Evolutionary conservation across 2,329 filamentous ascomycete species (phyloP), one percentile per base, ranked within the genome.

Genomic region (Furcasterigmium furcatum): DNA sequence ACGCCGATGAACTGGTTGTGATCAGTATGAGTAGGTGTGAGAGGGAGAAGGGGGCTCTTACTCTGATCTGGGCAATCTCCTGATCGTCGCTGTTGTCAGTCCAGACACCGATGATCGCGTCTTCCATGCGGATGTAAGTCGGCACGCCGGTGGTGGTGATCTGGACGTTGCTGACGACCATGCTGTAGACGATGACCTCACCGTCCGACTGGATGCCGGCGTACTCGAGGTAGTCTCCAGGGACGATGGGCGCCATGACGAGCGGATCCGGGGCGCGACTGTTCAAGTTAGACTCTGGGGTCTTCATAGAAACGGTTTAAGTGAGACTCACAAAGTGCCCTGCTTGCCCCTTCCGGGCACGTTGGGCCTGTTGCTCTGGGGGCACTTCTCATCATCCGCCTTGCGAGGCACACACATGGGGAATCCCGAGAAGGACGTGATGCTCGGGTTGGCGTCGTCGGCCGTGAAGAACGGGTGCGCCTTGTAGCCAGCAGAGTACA

Each of bases 341-440:
- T 55, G 52, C 35, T 47, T 54, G 12, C 29, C 41, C 8, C 38
- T 43, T 5, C 35, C 36, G 3, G 44, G 12, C 9, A 52, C 35
- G 46, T 58, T 50, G 51, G 59, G 19, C 53, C 66, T 61, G 46
- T 71, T 71, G 12, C 59, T 60, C 10, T 48, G 38, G 8, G 65
- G 65, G 47, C 69, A 72, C 14, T 60, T 56, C 1, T 55, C 41
- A 35, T 69, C 63, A 27, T 53, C 56, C 13, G 57, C 47, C 16
- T 63, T 66, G 16, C 73, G 62, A 1, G 70, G 72, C n/a, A 76
- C 67, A 45, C 73, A 77, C 72, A 76, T 76, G 3, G 73, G 73
- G 43, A 75, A 76, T 1, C 73, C 73, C 5, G 66, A 69, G 55
- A 73, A 75, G 5, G 70, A 64, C 5, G 61, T 65, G 43, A 76